Conservation (phyloP, 1,284 basidiomycete species). For the Cryptococcus sp. region DNA sequence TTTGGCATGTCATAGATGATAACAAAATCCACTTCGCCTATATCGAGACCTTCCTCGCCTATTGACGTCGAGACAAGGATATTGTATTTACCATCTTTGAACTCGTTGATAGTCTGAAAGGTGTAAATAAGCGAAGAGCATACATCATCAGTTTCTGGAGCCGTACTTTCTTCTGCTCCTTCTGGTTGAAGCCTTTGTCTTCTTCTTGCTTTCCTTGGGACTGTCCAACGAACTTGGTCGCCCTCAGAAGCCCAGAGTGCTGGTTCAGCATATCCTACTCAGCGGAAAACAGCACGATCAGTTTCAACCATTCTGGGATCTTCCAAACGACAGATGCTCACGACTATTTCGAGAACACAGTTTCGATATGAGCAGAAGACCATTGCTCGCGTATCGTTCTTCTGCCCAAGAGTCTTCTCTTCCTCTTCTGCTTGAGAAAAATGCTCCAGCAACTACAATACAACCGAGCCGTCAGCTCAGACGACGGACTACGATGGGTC, state of each 20-base stretch:
- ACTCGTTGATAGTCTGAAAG: constrained; percentile 64
- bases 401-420: constrained; percentile 53
- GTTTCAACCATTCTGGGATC: neutral
- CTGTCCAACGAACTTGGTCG: constrained; percentile 88
- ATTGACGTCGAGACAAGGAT: constrained; percentile 95
- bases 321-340: constrained; percentile 24
- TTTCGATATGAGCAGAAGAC: constrained; percentile 89
- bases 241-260: constrained; percentile 72
- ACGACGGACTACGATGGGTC: neutral
- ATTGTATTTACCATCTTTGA: constrained; percentile 86
- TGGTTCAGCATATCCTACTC: constrained; percentile 64
- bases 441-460: constrained; percentile 65
- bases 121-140: neutral
- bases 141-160: neutral
- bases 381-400: constrained; percentile 77
- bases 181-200: constrained; percentile 85
- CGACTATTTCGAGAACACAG: constrained; percentile 87
- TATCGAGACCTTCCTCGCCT: constrained; percentile 98
- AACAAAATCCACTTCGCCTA: constrained; percentile 97
- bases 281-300: neutral
- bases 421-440: constrained; percentile 67
- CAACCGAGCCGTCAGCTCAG: neutral
- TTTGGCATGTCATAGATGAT: constrained; percentile 97
- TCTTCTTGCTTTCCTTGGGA: constrained; percentile 72
- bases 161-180: constrained; percentile 80